Evolutionary conservation across 2,329 filamentous ascomycete genomes (phyloP), one percentile per base, ranked within the genome.

Genomic region (Colletotrichum sp.): DNA sequence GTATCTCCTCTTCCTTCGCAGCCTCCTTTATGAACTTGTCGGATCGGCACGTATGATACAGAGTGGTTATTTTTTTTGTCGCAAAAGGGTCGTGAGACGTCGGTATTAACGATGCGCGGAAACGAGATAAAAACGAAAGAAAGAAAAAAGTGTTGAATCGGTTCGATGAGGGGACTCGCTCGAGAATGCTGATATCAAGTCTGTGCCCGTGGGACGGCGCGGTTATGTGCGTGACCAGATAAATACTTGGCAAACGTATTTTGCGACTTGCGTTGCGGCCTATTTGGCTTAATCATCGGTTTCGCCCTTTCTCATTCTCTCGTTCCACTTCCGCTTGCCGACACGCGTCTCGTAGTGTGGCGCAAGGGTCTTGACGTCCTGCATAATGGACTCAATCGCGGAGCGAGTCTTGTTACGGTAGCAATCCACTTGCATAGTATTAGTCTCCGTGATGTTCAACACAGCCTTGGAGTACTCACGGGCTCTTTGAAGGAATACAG

Each of bases 321-420:
- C 92, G 69, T 88, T 87, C 90, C 93, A 95, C 79, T 87, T 89
- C 77, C 94, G 90, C 88, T 98, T 98, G 71, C 96, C 96, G 24
- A 93, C 90, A 57, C 96, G 92, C 5, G 94, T 97, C 85, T 98
- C 95, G 80, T 96, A 97, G 84, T 98, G 95, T 69, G 95, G 93
- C 29, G 94, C 94, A 31, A 94, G 91, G 24, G 90, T 88, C 70
- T 90, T 88, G 58, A 95, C 89, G 75, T 97, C 95, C 80, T 95
- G 93, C 79, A 94, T 94, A 57, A 92, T 90, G 27, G 75, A 91
- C 79, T 97, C 90, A 85, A 98, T 96, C 69, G 93, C 94, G 77
- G 90, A 93, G 76, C 94, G 92, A 83, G 96, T 97, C 87, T 98
- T 98, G 82, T 95, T 96, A 78, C 96, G 93, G 83, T 98, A 98